Base-by-base conservation (phyloP, 2,329 filamentous ascomycete genomes). In the Stagonosporopsis vannaccii region DNA sequence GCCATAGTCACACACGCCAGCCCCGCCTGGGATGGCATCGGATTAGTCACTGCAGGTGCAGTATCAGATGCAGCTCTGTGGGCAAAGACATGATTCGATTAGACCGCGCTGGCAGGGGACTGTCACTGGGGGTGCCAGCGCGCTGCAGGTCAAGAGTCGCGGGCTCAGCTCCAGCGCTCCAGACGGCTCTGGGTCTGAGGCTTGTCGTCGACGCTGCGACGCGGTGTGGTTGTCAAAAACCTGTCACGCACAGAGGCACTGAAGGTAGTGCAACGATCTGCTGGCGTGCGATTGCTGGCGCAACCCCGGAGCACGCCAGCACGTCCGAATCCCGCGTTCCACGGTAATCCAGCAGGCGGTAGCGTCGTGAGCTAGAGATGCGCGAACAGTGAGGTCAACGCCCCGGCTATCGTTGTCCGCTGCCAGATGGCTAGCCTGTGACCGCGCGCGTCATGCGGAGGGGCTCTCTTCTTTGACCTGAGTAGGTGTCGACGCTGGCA, bases 271-370 rank as follows among this genome's bases (percentile, higher is more conserved):
- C 52, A 39, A 40, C 30, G 35, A 51, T 48, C 36, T 48, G 51
- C 51, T 40, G 51, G 51, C 45, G 51, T 48, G 51, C 54, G 58
- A 56, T 58, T 58, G 36, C 33, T 51, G 46, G 51, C 37, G 48
- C 59, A 50, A 51, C 42, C 57, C 51, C 51, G 51, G 58, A 42
- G 58, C 56, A 60, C 46, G 48, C 60, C 48, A 51, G 47, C 28
- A 51, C 33, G 52, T 39, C 62, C 60, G 53, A 62, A 51, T 61
- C 57, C 56, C 56, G 61, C 57, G 55, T 60, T 58, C 41, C 63
- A 61, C 61, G 37, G 37, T 26, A 42, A 23, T 26, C 35, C 36
- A 33, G 33, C 35, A 19, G 33, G 19, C 37, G 13, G 42, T 51
- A 56, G 53, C 47, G 42, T 35, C 17, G 41, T 41, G 22, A 36